Conservation (phyloP, 306 rosid genomes). For the Ormosia semicastrata region DNA sequence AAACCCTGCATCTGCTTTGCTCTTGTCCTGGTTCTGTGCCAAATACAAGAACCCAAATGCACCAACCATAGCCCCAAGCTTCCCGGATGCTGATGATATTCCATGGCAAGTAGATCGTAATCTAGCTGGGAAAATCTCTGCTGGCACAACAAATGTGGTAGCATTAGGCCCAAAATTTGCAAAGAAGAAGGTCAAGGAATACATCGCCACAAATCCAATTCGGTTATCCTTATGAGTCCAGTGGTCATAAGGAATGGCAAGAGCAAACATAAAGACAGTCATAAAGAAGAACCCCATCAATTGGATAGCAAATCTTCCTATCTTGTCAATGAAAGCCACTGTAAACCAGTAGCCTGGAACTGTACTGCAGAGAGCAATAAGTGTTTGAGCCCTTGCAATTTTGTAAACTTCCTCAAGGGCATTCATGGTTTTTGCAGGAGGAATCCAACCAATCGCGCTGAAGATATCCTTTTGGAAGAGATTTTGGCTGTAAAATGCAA, state of each 20-base stretch:
- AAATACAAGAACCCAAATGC: conserved; percentile 77
- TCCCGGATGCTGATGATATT: conserved; percentile 70
- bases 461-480: conserved; percentile 79
- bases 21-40: conserved; percentile 61
- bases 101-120: conserved; percentile 77
- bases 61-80: conserved; percentile 75
- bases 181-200: conserved; percentile 71
- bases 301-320: conserved; percentile 71
- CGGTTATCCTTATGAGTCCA: conserved; percentile 59
- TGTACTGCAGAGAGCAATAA: conserved; percentile 74
- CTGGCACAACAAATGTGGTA: conserved; percentile 78
- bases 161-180: conserved; percentile 83
- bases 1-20: conserved; percentile 67
- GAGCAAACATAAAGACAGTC: conserved; percentile 75
- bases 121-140: conserved; percentile 77
- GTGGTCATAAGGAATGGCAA: conserved; percentile 73
- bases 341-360: conserved; percentile 88
- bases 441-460: conserved; percentile 77
- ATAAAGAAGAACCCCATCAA: conserved; percentile 83
- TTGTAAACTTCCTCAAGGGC: conserved; percentile 63
- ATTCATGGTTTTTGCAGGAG: conserved; percentile 59
- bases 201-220: conserved; percentile 59
- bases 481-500: conserved; percentile 74
- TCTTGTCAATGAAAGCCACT: conserved; percentile 61
- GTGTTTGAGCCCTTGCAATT: conserved; percentile 71